Percentiles rank a stretch among this genome's conserved stretches.
Evolutionary conservation across 2,329 filamentous ascomycete species (phyloP).

Genomic region (Cercospora nicotianae): DNA sequence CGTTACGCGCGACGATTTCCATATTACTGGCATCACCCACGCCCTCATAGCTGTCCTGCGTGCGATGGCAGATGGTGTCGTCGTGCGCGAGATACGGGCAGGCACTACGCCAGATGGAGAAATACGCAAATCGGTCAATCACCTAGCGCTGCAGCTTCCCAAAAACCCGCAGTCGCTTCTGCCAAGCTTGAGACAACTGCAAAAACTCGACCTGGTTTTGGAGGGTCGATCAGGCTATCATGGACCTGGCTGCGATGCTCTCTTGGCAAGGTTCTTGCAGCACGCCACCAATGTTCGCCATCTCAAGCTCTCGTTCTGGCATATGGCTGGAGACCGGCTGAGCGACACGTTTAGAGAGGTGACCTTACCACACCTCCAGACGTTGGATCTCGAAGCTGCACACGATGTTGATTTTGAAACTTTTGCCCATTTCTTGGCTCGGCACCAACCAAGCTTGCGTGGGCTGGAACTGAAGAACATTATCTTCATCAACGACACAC

Average conservation of each 20-base stretch:
- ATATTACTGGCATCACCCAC: neutral
- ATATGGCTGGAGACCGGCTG: slow-evolving; percentile 8
- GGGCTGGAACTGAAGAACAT: slow-evolving; percentile 10
- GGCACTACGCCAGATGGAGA: neutral
- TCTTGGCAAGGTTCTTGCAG: slow-evolving; percentile 4
- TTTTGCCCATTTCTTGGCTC: slow-evolving; percentile 10
- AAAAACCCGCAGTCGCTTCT: neutral
- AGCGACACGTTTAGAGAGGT: slow-evolving; percentile 8
- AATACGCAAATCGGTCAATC: slow-evolving; percentile 3
- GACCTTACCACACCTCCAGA: slow-evolving; percentile 9
- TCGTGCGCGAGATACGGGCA: slow-evolving; percentile 1
- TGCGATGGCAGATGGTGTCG: neutral
- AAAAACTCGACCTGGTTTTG: slow-evolving; percentile 13
- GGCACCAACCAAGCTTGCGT: slow-evolving; percentile 13
- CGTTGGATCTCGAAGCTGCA: slow-evolving; percentile 9
- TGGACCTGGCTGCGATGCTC: neutral
- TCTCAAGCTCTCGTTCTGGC: slow-evolving; percentile 16
- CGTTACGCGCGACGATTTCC: neutral
- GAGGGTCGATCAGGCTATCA: neutral
- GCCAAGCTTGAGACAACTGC: neutral
- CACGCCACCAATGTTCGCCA: slow-evolving; percentile 7
- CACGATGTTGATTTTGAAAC: slow-evolving; percentile 3
- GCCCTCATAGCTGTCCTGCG: slow-evolving; percentile 5
- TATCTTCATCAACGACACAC: slow-evolving; percentile 14
- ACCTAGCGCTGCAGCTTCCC: neutral